A percentile compares a stretch with the other conserved stretches of the same genome.
Conservation (phyloP, 192 early-diverging fungal species). For the Mortierella antarctica region DNA sequence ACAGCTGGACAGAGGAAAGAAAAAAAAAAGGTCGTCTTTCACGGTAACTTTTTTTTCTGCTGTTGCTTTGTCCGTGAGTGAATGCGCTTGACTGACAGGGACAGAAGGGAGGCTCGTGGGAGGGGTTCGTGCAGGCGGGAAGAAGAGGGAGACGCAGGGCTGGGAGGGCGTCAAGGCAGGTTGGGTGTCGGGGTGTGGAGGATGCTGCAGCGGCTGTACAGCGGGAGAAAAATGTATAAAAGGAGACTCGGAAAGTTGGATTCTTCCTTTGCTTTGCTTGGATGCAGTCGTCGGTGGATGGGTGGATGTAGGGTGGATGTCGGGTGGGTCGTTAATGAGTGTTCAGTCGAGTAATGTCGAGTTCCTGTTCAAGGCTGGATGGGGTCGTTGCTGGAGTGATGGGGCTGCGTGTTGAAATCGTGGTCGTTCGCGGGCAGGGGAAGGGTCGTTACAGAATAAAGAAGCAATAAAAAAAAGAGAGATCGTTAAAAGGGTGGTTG, state of each 20-base stretch:
- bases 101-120: too few relatives aligned
- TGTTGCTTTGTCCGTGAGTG: too few relatives aligned
- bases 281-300: constrained; percentile 2
- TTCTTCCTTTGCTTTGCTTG: not conserved
- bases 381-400: constrained; percentile 9
- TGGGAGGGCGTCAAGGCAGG: not conserved
- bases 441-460: constrained; percentile 5
- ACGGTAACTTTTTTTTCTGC: too few relatives aligned
- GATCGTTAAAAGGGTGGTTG: constrained; percentile 3
- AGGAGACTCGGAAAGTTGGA: not conserved
- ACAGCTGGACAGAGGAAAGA: too few relatives aligned
- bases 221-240: constrained; percentile 19
- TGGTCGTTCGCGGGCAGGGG: not conserved
- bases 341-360: not conserved
- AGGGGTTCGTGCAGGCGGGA: not conserved
- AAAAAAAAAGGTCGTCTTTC: too few relatives aligned
- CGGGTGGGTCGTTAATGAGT: not conserved
- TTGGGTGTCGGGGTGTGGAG: not conserved
- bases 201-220: not conserved
- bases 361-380: constrained; percentile 13
- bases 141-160: not conserved
- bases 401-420: not conserved
- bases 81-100: too few relatives aligned
- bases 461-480: not conserved
- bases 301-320: not conserved